These are phyloP conservation scores for Aureobasidium uvarum DNA, from an alignment of 2,329 filamentous ascomycete genomes.

Conservation along the genomic window DNA sequence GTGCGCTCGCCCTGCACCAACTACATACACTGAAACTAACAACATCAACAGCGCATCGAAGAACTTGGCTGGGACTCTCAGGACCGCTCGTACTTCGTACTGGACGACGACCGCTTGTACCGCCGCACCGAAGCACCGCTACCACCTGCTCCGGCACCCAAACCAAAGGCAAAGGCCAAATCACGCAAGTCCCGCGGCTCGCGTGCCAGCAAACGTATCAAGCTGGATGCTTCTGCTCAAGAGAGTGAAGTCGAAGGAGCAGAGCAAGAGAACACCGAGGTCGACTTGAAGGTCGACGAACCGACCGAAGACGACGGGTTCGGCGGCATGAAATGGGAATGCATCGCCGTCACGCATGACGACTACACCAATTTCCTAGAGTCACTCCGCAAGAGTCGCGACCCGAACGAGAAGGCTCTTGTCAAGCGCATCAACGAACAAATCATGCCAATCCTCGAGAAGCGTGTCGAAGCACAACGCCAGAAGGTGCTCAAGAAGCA, in stretches of 20 bases:
- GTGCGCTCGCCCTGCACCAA: slow-evolving; percentile 50
- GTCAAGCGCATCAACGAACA: slow-evolving; percentile 70
- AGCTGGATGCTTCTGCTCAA: slow-evolving; percentile 50
- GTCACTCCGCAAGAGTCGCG: slow-evolving; percentile 70
- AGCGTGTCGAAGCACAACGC: slow-evolving; percentile 65
- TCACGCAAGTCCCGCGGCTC: slow-evolving; percentile 55
- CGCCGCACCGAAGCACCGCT: slow-evolving; percentile 74
- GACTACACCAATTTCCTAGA: slow-evolving; percentile 73
- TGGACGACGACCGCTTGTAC: slow-evolving; percentile 93
- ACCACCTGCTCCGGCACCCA: slow-evolving; percentile 54
- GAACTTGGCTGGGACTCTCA: slow-evolving; percentile 85
- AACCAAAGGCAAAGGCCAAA: slow-evolving; percentile 51
- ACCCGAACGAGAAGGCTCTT: slow-evolving; percentile 80
- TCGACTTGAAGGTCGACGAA: slow-evolving; percentile 35
- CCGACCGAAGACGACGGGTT: slow-evolving; percentile 52
- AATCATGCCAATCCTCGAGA: slow-evolving; percentile 79
- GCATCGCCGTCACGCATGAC: slow-evolving; percentile 74
- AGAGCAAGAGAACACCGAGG: slow-evolving; percentile 39
- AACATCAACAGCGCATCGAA: slow-evolving; percentile 59
- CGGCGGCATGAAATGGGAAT: slow-evolving; percentile 84
- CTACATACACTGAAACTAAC: slow-evolving; percentile 30
- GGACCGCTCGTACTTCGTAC: slow-evolving; percentile 81
- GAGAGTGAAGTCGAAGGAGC: slow-evolving; percentile 46
- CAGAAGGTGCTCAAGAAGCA: slow-evolving; percentile 73
- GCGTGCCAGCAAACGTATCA: slow-evolving; percentile 71